Evolutionary conservation across 2,329 filamentous ascomycete genomes (phyloP).

Genomic region (Fusarium camptoceras): DNA sequence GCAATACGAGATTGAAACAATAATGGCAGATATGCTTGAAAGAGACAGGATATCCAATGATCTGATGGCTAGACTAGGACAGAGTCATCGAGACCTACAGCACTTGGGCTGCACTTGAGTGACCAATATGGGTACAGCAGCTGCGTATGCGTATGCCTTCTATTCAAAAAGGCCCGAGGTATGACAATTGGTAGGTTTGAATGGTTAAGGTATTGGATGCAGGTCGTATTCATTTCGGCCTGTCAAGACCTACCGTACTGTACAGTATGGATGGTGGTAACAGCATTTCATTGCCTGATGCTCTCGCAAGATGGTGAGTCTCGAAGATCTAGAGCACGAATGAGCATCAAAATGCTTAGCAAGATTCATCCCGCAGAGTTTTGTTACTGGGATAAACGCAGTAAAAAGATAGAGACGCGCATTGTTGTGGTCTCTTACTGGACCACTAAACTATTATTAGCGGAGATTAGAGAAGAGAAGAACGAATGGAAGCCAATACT

Average conservation of each 20-base stretch:
- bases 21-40: background rate
- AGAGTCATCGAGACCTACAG: background rate
- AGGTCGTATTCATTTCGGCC: constrained; percentile 1
- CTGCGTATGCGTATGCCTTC: background rate
- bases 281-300: background rate
- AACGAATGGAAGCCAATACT: background rate
- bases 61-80: background rate
- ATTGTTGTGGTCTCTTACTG: too few relatives aligned
- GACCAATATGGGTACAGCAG: background rate
- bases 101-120: background rate
- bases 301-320: background rate
- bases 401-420: background rate
- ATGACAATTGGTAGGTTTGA: background rate
- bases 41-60: background rate
- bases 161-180: constrained; percentile 12
- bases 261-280: background rate
- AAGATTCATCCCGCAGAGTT: background rate
- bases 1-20: constrained; percentile 10
- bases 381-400: background rate
- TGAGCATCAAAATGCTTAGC: background rate
- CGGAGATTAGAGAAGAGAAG: background rate
- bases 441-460: background rate
- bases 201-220: background rate
- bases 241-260: background rate
- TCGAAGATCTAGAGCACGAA: background rate